These are phyloP conservation scores for Collybiopsis confluens DNA, from an alignment of 768 basidiomycete species.

Conservation along the genomic window DNA sequence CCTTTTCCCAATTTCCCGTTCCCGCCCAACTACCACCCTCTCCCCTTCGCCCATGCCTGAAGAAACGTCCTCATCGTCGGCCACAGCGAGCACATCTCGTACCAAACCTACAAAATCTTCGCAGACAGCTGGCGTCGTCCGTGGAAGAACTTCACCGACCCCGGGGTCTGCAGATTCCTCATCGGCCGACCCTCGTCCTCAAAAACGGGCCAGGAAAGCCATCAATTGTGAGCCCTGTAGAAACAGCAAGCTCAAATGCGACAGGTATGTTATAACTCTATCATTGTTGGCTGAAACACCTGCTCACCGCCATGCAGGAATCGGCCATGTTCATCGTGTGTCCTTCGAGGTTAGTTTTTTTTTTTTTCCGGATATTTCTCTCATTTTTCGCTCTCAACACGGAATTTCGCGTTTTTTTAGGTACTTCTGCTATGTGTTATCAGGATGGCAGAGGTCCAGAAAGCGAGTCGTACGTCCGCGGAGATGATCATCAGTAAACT, in stretches of 20 bases:
- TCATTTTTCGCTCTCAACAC: slow-evolving; percentile 5
- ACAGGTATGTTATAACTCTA: slow-evolving; percentile 48
- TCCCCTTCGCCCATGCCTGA: slow-evolving; percentile 29
- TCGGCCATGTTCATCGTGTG: slow-evolving; percentile 86
- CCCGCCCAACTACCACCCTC: neutral
- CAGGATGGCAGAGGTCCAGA: slow-evolving; percentile 70
- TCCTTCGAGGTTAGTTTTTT: slow-evolving; percentile 60
- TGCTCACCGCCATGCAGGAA: slow-evolving; percentile 43
- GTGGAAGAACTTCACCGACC: slow-evolving; percentile 47
- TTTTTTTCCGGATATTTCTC: slow-evolving; percentile 7
- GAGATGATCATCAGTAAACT: slow-evolving; percentile 59
- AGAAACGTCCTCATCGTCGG: slow-evolving; percentile 22
- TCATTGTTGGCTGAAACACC: slow-evolving; percentile 6
- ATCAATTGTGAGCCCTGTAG: slow-evolving; percentile 89
- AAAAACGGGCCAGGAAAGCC: slow-evolving; percentile 81
- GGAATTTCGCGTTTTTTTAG: slow-evolving; percentile 32
- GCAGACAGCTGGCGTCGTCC: slow-evolving; percentile 37
- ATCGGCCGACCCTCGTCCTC: slow-evolving; percentile 52
- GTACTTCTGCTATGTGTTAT: slow-evolving; percentile 78
- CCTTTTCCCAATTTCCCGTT: slow-evolving; percentile 3
- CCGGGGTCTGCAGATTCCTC: slow-evolving; percentile 31
- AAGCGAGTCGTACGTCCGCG: slow-evolving; percentile 45
- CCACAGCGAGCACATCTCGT: slow-evolving; percentile 36
- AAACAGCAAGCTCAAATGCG: slow-evolving; percentile 85
- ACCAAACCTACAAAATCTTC: slow-evolving; percentile 35